phyloP scores from a whole-genome alignment of 257 asterid genomes.

The Ligustrum vulgare region DNA sequence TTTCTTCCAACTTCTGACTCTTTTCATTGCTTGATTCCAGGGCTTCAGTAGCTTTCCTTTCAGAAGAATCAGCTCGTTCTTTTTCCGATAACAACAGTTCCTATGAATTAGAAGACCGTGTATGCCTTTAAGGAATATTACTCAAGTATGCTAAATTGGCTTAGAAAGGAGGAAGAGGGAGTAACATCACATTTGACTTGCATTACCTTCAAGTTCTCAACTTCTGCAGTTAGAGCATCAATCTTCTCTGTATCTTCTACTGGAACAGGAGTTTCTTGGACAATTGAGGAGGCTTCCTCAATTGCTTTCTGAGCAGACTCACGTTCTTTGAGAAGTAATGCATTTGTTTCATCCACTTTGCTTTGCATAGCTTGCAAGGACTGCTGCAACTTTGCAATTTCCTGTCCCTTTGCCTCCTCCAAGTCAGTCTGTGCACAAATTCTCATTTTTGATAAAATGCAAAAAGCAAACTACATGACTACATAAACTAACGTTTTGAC shows the following conservation, averaged over 20 bases:
- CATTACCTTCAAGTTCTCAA: conserved; percentile 71
- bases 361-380: conserved; percentile 66
- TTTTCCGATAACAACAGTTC: conserved; percentile 63
- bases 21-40: conserved; percentile 66
- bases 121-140: neutral
- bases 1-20: conserved; percentile 81
- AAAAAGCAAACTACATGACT: conserved; percentile 4
- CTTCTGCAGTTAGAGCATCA: conserved; percentile 70
- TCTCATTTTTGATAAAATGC: conserved; percentile 19
- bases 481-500: conserved; percentile 12
- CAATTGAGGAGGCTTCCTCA: conserved; percentile 74
- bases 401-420: conserved; percentile 81
- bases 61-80: conserved; percentile 78
- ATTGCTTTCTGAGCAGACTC: conserved; percentile 86
- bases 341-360: conserved; percentile 79
- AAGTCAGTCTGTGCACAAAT: conserved; percentile 61
- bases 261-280: conserved; percentile 75
- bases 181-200: conserved; percentile 23
- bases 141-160: conserved; percentile 1
- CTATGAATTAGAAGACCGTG: conserved; percentile 39
- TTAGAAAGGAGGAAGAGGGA: conserved; percentile 12
- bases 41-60: conserved; percentile 63
- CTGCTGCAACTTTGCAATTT: conserved; percentile 67
- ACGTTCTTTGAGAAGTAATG: conserved; percentile 71
- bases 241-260: conserved; percentile 77